These are phyloP conservation scores for Trametes meyenii DNA, from an alignment of 768 basidiomycete genomes.

Conservation along the genomic window DNA sequence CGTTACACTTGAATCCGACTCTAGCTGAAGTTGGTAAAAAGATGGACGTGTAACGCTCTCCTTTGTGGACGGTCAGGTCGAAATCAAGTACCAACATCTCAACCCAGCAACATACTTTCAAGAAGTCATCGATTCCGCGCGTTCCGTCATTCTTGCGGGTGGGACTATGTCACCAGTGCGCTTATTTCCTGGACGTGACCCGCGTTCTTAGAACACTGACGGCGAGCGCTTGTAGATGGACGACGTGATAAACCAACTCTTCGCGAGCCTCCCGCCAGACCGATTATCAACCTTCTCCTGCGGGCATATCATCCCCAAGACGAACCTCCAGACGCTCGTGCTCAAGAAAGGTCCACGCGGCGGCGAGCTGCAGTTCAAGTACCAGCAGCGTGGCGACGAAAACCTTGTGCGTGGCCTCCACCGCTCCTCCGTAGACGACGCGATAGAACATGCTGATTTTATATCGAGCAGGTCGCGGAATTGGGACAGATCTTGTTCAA, in stretches of 20 bases:
- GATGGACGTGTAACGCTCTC: conserved; percentile 74
- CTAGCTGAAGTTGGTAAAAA: conserved; percentile 30
- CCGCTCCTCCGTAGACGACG: no score
- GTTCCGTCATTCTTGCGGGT: conserved; percentile 89
- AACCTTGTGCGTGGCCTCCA: conserved; percentile 49
- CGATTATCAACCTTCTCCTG: conserved; percentile 85
- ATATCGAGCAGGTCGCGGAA: conserved; percentile 63
- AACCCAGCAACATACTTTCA: conserved; percentile 88
- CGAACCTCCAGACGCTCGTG: conserved; percentile 77
- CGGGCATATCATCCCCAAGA: conserved; percentile 85
- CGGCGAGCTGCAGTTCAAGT: conserved; percentile 78
- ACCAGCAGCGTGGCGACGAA: conserved; percentile 66
- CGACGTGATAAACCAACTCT: conserved; percentile 84
- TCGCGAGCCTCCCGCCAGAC: conserved; percentile 61
- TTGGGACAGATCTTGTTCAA: conserved; percentile 86
- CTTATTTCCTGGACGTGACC: conserved; percentile 13
- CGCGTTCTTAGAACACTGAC: neutral
- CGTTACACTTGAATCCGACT: neutral
- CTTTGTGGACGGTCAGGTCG: conserved; percentile 48
- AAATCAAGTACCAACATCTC: conserved; percentile 88
- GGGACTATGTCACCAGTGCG: conserved; percentile 98
- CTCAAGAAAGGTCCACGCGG: conserved; percentile 77
- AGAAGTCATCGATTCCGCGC: conserved; percentile 79
- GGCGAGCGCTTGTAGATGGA: conserved; percentile 58
- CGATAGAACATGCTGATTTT: no score